Evolutionary conservation across 805 yeast genomes (phyloP).

Genomic region (Candida insectalens): DNA sequence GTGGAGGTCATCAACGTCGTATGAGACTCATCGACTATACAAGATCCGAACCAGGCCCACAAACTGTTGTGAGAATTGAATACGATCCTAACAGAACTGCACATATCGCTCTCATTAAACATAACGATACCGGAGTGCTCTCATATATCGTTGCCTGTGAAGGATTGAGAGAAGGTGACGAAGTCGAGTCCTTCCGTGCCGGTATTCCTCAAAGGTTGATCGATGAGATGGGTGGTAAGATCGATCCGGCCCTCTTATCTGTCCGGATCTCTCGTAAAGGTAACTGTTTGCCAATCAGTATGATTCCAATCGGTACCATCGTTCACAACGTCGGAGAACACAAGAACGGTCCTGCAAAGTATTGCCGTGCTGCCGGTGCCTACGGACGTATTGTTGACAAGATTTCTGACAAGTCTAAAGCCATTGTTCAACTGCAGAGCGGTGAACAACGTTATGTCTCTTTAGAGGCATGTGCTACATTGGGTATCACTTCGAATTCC

Average conservation of each 20-base stretch:
- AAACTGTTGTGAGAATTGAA: conserved; percentile 79
- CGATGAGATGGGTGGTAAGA: conserved; percentile 79
- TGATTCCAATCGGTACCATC: conserved; percentile 93
- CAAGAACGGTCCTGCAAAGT: conserved; percentile 69
- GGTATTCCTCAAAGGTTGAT: conserved; percentile 75
- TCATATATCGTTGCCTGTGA: conserved; percentile 86
- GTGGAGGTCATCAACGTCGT: conserved; percentile 93
- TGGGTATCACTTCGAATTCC: conserved; percentile 86
- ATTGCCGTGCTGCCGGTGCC: conserved; percentile 92
- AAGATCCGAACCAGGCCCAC: conserved; percentile 60
- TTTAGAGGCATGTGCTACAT: conserved; percentile 81
- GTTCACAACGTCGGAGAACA: conserved; percentile 81
- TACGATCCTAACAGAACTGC: conserved; percentile 93
- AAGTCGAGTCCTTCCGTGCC: conserved; percentile 77
- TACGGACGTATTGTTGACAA: conserved; percentile 83
- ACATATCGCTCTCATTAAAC: conserved; percentile 80
- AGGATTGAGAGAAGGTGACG: conserved; percentile 89
- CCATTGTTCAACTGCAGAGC: conserved; percentile 71
- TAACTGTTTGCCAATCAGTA: conserved; percentile 82
- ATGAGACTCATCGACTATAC: conserved; percentile 72
- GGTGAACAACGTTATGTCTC: conserved; percentile 93
- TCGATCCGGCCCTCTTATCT: conserved; percentile 85
- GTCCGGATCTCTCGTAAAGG: conserved; percentile 87
- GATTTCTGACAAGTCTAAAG: conserved; percentile 57
- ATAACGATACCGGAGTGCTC: conserved; percentile 47